Conservation (phyloP, 495 filamentous ascomycete species). For the Aspergillus asperescens region DNA sequence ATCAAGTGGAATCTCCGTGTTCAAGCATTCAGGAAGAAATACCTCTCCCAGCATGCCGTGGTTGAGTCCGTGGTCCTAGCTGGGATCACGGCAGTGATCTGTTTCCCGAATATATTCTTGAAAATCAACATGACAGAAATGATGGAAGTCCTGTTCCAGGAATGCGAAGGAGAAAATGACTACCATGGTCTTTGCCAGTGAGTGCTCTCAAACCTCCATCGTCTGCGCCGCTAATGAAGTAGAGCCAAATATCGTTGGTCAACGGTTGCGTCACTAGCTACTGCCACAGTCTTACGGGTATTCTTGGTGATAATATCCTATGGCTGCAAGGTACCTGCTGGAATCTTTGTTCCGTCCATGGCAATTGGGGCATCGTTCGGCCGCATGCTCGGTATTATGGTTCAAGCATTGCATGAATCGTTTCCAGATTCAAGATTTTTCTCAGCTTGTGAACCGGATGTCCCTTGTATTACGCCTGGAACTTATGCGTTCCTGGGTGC, state of each 20-base stretch:
- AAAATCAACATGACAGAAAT: slow-evolving; percentile 98
- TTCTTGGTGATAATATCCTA: slow-evolving; percentile 94
- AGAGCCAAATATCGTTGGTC: slow-evolving; percentile 61
- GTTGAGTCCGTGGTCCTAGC: slow-evolving; percentile 85
- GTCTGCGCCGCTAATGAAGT: slow-evolving; percentile 21
- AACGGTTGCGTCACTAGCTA: slow-evolving; percentile 72
- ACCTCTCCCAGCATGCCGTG: slow-evolving; percentile 76
- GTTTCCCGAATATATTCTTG: slow-evolving; percentile 93
- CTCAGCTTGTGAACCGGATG: slow-evolving; percentile 77
- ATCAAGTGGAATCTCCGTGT: slow-evolving; percentile 96
- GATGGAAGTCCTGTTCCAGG: slow-evolving; percentile 95
- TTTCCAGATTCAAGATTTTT: slow-evolving; percentile 81
- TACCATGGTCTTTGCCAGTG: slow-evolving; percentile 89
- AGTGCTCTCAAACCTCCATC: slow-evolving; percentile 16
- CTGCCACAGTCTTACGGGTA: slow-evolving; percentile 76
- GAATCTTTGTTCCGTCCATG: slow-evolving; percentile 98
- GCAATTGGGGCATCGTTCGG: slow-evolving; percentile 94
- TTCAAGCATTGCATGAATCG: slow-evolving; percentile 81
- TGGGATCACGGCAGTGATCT: slow-evolving; percentile 76
- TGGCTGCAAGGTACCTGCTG: slow-evolving; percentile 95
- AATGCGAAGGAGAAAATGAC: slow-evolving; percentile 90
- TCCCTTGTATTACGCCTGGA: slow-evolving; percentile 94
- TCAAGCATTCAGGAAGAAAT: slow-evolving; percentile 92
- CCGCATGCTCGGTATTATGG: slow-evolving; percentile 86
- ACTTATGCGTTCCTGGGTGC: slow-evolving; percentile 95